Evolutionary conservation across 2,329 filamentous ascomycete genomes (phyloP), one percentile per base, ranked within the genome.

Genomic region (Zasmidium angulare): DNA sequence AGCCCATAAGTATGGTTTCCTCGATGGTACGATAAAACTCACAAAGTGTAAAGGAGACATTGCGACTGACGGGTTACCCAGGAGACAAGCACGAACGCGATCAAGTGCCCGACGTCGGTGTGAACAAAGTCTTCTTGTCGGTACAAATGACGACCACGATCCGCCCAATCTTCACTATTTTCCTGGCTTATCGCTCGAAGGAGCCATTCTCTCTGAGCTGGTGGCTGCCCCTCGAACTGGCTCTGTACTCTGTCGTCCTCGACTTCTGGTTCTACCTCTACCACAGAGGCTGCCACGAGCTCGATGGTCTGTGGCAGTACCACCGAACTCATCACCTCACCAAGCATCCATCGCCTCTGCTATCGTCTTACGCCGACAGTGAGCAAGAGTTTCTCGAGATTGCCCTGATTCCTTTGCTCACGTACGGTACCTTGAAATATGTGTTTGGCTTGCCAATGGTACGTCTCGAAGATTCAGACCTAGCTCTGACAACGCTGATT

Each of bases 231-330:
- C 24, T 79, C 3, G 74, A 79, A 40, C 68, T 77, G 4, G 74
- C 74, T 0, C 63, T 79, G 0, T 80, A 80, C 59, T 72, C 72
- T 2, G 71, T 79, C 52, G 66, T 79, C 9, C 70, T 80, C 4
- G 78, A 79, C 63, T 78, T 78, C 50, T 80, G 76, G 76, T 78
- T 78, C 64, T 78, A 78, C 65, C 71, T 74, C 71, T 78, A 78
- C 58, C 76, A 78, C 60, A 74, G 77, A 2, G 48, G 70, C 17
- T 78, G 78, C 74, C 77, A 79, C 59, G 77, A 79, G 54, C 51
- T 76, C 17, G 66, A 70, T 19, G 64, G 58, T 1, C 69, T 79
- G 12, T 79, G 77, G 77, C 72, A 76, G 48, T 79, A 72, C 59
- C 78, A 80, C 67, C 74, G 77, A 52, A 49, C 23, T 0, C 78